Conservation (phyloP, 192 early-diverging fungal species). For the Backusella tuberculispora region DNA sequence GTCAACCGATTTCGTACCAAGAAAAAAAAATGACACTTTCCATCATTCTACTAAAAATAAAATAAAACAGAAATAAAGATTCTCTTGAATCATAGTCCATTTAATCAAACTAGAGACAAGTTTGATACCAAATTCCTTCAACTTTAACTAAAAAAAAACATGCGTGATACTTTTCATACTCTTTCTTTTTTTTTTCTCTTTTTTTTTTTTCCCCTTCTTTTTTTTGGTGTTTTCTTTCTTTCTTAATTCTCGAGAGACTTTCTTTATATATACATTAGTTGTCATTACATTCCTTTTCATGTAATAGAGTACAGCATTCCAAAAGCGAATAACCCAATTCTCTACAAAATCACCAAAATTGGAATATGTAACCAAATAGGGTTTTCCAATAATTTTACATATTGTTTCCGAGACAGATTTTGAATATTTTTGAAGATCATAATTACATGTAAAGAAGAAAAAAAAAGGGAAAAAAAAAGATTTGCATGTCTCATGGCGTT, state of each 20-base stretch:
- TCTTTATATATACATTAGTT: not conserved
- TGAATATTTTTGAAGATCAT: slow-evolving; percentile 3
- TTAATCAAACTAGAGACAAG: not conserved
- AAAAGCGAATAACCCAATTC: not conserved
- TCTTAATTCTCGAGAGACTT: slow-evolving; percentile 2
- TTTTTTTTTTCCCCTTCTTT: not conserved
- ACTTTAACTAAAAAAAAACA: not conserved
- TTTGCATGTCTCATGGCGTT: too few relatives aligned
- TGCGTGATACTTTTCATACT: not conserved
- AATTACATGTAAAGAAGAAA: not conserved
- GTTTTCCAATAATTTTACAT: not conserved
- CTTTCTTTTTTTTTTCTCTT: not conserved
- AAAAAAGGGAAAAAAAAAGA: not conserved
- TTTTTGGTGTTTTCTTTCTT: not conserved
- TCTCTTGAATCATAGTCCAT: too few relatives aligned
- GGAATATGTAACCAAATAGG: not conserved
- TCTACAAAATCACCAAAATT: not conserved
- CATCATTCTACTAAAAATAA: not conserved
- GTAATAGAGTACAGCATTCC: not conserved
- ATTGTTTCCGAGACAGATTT: not conserved
- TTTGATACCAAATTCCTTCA: not conserved
- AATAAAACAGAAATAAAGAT: not conserved
- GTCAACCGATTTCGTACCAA: not conserved
- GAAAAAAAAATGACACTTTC: slow-evolving; percentile 1
- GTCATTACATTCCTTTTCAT: slow-evolving; percentile 2